These are phyloP conservation scores for Pulveroboletus ravenelii DNA, from an alignment of 768 basidiomycete genomes.

Conservation along the genomic window DNA sequence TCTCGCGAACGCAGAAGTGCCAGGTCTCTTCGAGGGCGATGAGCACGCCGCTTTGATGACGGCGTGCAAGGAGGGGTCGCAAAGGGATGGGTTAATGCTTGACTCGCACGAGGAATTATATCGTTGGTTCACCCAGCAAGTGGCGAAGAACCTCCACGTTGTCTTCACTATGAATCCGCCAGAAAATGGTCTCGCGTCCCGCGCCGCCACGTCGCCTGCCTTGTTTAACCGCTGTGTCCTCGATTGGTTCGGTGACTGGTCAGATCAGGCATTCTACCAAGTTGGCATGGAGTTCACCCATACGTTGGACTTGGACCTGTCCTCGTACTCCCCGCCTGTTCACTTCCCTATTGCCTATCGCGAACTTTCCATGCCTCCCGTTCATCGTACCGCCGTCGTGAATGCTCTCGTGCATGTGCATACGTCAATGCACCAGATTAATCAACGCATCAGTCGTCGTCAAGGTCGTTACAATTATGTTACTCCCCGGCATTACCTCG, in stretches of 20 bases:
- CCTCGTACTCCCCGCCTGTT: conserved; percentile 71
- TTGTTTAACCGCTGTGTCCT: conserved; percentile 98
- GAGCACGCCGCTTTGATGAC: conserved; percentile 98
- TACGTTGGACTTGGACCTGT: conserved; percentile 85
- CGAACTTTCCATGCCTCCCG: conserved; percentile 76
- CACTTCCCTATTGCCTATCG: conserved; percentile 90
- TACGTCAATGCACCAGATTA: conserved; percentile 83
- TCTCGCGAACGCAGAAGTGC: conserved; percentile 99
- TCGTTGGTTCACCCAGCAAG: conserved; percentile 98
- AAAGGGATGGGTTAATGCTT: conserved; percentile 95
- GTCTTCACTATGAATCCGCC: conserved; percentile 99
- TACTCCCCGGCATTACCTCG: conserved; percentile 95
- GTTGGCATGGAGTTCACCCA: conserved; percentile 97
- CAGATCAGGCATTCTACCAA: conserved; percentile 96
- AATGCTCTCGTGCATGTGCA: conserved; percentile 94
- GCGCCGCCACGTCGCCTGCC: conserved; percentile 96
- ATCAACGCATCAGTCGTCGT: conserved; percentile 80
- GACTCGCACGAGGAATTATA: conserved; percentile 98
- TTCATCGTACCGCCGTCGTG: conserved; percentile 86
- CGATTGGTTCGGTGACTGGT: conserved; percentile 99
- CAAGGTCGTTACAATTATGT: conserved; percentile 97
- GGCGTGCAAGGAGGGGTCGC: conserved; percentile 99
- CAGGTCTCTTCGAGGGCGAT: conserved; percentile 99
- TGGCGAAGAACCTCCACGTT: conserved; percentile 95
- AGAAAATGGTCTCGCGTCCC: conserved; percentile 89